Evolutionary conservation across 805 yeast genomes (phyloP).

Genomic region (Citeromyces matritensis): DNA sequence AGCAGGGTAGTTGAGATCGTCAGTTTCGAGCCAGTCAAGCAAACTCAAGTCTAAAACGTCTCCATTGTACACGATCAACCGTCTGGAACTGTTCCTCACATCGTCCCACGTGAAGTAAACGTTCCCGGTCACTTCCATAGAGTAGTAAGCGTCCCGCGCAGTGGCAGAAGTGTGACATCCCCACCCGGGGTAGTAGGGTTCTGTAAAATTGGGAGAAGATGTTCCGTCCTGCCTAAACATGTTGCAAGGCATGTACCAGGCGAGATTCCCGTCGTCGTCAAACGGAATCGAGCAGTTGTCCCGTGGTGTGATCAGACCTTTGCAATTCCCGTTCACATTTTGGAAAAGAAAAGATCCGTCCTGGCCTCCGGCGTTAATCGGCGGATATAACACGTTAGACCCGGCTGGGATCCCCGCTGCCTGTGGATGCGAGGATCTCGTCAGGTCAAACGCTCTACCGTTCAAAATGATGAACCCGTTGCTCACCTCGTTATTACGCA

Average conservation of each 20-base stretch:
- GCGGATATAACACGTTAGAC: conserved; percentile 69
- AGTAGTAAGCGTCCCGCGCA: conserved; percentile 59
- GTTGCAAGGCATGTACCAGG: conserved; percentile 96
- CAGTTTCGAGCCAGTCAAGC: conserved; percentile 57
- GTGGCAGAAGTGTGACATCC: conserved; percentile 72
- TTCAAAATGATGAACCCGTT: conserved; percentile 56
- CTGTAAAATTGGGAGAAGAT: conserved; percentile 44
- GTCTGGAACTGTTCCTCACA: conserved; percentile 50
- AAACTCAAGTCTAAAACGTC: conserved; percentile 71
- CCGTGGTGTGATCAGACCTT: conserved; percentile 57
- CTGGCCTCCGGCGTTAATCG: conserved; percentile 73
- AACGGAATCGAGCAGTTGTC: conserved; percentile 59
- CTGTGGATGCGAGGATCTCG: conserved; percentile 58
- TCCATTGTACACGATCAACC: conserved; percentile 81
- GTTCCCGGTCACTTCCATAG: conserved; percentile 46
- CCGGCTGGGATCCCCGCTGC: conserved; percentile 67
- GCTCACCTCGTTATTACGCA: conserved; percentile 44
- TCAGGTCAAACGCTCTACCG: conserved; percentile 67
- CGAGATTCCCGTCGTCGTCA: conserved; percentile 38
- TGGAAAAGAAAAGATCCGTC: conserved; percentile 81
- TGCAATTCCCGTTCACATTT: conserved; percentile 86
- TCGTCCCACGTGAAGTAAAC: conserved; percentile 89
- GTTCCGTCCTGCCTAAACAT: conserved; percentile 58
- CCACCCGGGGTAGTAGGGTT: conserved; percentile 63
- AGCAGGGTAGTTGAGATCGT: conserved; percentile 59